phyloP scores from a whole-genome alignment of 2,329 filamentous ascomycete species.

The Fusarium sp. region DNA sequence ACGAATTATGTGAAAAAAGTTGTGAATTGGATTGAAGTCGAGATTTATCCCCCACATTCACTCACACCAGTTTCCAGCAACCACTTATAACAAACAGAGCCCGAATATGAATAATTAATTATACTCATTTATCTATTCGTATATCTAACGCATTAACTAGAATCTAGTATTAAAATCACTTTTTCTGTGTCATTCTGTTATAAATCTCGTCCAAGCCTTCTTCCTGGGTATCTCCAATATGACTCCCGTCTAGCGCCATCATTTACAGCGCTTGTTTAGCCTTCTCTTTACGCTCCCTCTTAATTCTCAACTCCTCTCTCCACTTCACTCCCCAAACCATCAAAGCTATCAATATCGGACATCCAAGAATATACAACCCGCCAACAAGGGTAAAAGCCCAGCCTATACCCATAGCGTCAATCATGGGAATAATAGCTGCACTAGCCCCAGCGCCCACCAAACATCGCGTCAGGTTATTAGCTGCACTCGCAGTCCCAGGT shows the following conservation, averaged over 20 bases:
- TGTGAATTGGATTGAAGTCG: not conserved
- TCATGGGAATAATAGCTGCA: conserved; percentile 64
- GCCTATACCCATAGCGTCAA: conserved; percentile 61
- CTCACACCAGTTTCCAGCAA: not conserved
- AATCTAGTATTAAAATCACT: not conserved
- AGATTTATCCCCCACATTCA: conserved; percentile 16
- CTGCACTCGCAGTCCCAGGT: conserved; percentile 65
- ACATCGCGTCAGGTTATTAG: conserved; percentile 67
- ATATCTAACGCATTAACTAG: not conserved
- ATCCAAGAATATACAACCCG: conserved; percentile 53
- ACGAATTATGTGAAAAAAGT: conserved; percentile 11
- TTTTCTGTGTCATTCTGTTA: not conserved
- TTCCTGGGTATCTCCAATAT: not conserved
- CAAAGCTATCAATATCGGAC: conserved; percentile 55
- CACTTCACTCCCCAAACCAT: conserved; percentile 58
- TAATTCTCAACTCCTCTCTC: conserved; percentile 51
- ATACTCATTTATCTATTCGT: not conserved
- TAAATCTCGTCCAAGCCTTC: not conserved
- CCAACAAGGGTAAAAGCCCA: conserved; percentile 64
- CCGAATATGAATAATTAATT: not conserved
- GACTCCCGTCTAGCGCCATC: not conserved
- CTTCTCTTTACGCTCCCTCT: conserved; percentile 39
- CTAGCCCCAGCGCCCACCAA: conserved; percentile 64
- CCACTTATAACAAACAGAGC: not conserved
- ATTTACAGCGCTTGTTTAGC: conserved; percentile 6